phyloP scores from a whole-genome alignment of 805 yeast genomes.

The Dipodascopsis tothii region DNA sequence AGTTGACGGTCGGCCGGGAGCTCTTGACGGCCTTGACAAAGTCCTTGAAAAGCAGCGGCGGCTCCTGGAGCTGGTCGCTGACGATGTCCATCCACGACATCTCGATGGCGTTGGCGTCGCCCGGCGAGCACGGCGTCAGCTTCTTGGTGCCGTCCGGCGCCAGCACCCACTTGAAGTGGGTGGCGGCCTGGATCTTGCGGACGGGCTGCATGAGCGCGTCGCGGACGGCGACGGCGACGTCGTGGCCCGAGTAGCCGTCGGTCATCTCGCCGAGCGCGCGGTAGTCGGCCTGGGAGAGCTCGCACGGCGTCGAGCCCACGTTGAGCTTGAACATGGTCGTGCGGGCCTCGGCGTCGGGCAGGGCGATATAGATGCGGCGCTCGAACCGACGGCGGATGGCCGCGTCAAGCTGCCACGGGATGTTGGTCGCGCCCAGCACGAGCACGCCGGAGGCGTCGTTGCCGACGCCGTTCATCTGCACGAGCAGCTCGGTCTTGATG shows the following conservation, averaged over 20 bases:
- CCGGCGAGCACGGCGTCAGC: conserved; percentile 93
- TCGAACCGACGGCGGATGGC: conserved; percentile 90
- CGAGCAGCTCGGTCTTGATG: conserved; percentile 89
- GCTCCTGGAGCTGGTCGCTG: conserved; percentile 83
- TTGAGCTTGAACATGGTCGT: conserved; percentile 89
- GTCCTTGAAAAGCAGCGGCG: conserved; percentile 81
- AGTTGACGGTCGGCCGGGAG: conserved; percentile 92
- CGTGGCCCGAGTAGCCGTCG: conserved; percentile 96
- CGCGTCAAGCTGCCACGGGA: conserved; percentile 97
- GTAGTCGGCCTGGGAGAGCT: conserved; percentile 63
- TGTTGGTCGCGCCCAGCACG: conserved; percentile 94
- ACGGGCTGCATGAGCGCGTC: conserved; percentile 98
- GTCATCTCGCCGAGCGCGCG: conserved; percentile 82
- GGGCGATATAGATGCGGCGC: conserved; percentile 84
- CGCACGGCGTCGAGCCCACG: conserved; percentile 84
- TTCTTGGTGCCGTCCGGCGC: conserved; percentile 35
- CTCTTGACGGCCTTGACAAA: conserved; percentile 85
- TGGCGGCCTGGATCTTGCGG: conserved; percentile 88
- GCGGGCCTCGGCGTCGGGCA: conserved; percentile 91
- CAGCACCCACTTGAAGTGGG: conserved; percentile 71
- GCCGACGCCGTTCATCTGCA: conserved; percentile 99
- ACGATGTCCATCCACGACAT: conserved; percentile 90
- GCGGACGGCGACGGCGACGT: conserved; percentile 89
- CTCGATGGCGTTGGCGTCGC: conserved; percentile 78
- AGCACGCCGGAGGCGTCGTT: conserved; percentile 86